Base-by-base conservation (phyloP, 1,284 basidiomycete genomes). In the Volvariella surrecta region DNA sequence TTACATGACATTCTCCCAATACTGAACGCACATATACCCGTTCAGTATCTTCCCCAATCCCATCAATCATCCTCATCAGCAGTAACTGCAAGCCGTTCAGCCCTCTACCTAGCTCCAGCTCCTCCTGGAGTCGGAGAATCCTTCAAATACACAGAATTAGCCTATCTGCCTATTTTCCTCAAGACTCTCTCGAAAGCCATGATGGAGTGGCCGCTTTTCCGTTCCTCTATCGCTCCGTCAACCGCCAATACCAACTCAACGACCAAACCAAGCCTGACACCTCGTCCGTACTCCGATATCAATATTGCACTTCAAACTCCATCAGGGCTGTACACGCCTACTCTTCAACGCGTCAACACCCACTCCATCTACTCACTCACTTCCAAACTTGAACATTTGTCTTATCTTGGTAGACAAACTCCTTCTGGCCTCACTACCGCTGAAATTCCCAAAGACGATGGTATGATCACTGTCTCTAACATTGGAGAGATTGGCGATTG, bases 381-480 rank as follows among this genome's bases (percentile, higher is more conserved):
- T 1, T 72, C 78, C 0, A 68, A 71, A 7, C 69, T 94, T 22
- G 65, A 72, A 7, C 72, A 76, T 45, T 61, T 89, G 19, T 71
- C 82, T 0, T 58, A 78, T 40, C 72, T 86, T 6, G 81, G 82
- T 0, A 73, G 85, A 2, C 75, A 79, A 49, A 67, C 68, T 0
- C 88, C 83, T 0, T 76, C 67, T 51, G 82, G 67, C 19, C 74
- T 84, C 17, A 76, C 76, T 0, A 68, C 73, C 0, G 67, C 67
- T 13, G 79, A 84, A 55, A 81, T 82, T 74, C 82, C 76, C 0
- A 71, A 70, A 45, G 67, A 74, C 7, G 79, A 83, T 0, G 87
- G 85, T 1, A 92, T 89, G 16, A 59, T 96, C 31, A 93, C 86
- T 2, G 77, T 97, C n/a, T 86, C 82, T 30, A 94, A 94, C 50